A percentile compares a stretch with the other conserved stretches of the same genome.
phyloP scores from a whole-genome alignment of 2,329 filamentous ascomycete genomes.

The Pezicula neosporulosa region DNA sequence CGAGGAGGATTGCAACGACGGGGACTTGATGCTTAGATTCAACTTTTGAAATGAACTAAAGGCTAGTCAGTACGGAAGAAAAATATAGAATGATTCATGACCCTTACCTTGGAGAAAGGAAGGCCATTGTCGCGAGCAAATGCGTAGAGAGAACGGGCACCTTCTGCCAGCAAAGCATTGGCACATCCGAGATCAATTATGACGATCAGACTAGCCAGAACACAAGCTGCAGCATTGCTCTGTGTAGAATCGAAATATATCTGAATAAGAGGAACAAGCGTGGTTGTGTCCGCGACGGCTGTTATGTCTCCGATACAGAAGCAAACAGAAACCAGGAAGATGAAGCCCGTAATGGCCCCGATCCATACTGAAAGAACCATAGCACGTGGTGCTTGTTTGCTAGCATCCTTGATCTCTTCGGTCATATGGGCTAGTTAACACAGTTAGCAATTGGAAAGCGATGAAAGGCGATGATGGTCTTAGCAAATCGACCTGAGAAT shows the following conservation, averaged over 20 bases:
- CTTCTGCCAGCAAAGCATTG: constrained; percentile 32
- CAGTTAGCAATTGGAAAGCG: background rate
- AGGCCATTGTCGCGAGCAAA: constrained; percentile 50
- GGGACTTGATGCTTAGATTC: constrained; percentile 43
- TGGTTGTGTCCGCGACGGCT: constrained; percentile 35
- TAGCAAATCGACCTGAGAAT: background rate
- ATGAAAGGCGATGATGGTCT: background rate
- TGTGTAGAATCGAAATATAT: constrained; percentile 45
- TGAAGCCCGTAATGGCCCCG: constrained; percentile 43
- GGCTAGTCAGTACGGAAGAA: no score
- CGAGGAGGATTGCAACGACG: constrained; percentile 44
- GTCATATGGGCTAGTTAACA: constrained; percentile 45
- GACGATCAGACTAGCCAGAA: constrained; percentile 43
- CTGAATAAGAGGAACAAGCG: constrained; percentile 45
- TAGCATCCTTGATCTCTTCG: constrained; percentile 49
- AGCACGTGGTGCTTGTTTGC: constrained; percentile 44
- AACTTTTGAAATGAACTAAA: constrained; percentile 37
- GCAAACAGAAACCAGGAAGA: constrained; percentile 44
- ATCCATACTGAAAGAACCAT: constrained; percentile 45
- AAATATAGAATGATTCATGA: no score
- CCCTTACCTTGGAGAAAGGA: constrained; percentile 38
- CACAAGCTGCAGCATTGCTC: constrained; percentile 40
- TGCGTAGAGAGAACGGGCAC: constrained; percentile 36
- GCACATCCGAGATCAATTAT: constrained; percentile 35
- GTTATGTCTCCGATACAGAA: constrained; percentile 49